Conservation (phyloP, 192 early-diverging fungal genomes). For the Radiomyces spectabilis region DNA sequence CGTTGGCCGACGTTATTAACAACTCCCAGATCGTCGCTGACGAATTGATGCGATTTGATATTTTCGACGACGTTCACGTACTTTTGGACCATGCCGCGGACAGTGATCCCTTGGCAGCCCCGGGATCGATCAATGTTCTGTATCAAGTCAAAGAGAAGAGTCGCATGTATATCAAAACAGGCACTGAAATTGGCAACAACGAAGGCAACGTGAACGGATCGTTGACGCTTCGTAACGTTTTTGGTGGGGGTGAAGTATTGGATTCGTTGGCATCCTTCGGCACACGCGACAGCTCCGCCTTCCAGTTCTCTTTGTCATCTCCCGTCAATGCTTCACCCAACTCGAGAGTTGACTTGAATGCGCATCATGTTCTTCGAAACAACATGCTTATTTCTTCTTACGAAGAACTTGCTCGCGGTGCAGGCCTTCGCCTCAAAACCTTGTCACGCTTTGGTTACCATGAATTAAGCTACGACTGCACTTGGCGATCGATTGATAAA, state of each 20-base stretch:
- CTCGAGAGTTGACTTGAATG: conserved; percentile 53
- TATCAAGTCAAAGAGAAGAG: conserved; percentile 64
- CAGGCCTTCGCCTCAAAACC: conserved; percentile 47
- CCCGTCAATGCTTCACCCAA: conserved; percentile 72
- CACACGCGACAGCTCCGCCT: conserved; percentile 57
- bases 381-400: conserved; percentile 61
- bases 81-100: conserved; percentile 53
- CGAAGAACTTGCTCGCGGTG: conserved; percentile 62
- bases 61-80: conserved; percentile 62
- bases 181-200: conserved; percentile 83
- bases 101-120: conserved; percentile 25
- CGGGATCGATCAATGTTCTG: conserved; percentile 61
- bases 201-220: conserved; percentile 79
- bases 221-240: conserved; percentile 69
- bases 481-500: conserved; percentile 74
- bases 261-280: conserved; percentile 72
- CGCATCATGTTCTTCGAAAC: conserved; percentile 56
- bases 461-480: conserved; percentile 57
- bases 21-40: conserved; percentile 44
- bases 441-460: conserved; percentile 47
- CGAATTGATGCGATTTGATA: conserved; percentile 54
- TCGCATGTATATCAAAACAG: conserved; percentile 74
- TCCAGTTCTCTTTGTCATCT: conserved; percentile 53
- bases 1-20: conserved; percentile 59
- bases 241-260: conserved; percentile 83